Conservation (phyloP, 2,329 filamentous ascomycete genomes). For the Ascosphaera aggregata region DNA sequence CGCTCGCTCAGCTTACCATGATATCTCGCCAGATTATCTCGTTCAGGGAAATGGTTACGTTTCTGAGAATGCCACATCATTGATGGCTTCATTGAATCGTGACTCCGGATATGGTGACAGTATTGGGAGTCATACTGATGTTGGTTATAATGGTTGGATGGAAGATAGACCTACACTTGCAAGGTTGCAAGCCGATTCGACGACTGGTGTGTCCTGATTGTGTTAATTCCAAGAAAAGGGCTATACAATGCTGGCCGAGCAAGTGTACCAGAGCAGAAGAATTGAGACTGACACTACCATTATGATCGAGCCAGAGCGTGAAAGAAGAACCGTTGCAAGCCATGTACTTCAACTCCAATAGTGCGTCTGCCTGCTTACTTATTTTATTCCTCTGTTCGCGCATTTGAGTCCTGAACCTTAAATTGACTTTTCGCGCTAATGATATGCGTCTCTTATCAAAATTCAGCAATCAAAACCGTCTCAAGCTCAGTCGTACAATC, state of each 20-base stretch:
- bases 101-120: conserved; percentile 90
- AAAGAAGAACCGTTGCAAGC: conserved; percentile 46
- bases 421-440: no score
- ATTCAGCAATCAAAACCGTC: conserved; percentile 57
- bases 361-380: conserved; percentile 13
- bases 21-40: conserved; percentile 43
- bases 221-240: no score
- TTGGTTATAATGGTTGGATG: conserved; percentile 32
- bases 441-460: background rate
- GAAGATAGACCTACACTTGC: conserved; percentile 32
- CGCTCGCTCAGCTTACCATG: background rate
- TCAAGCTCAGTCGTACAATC: conserved; percentile 68
- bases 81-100: conserved; percentile 59
- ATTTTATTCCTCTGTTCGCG: background rate
- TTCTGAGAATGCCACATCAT: conserved; percentile 55
- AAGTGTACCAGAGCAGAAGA: no score
- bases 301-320: no score
- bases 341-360: conserved; percentile 88
- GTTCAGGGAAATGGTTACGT: conserved; percentile 65
- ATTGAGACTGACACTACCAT: no score
- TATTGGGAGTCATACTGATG: conserved; percentile 36
- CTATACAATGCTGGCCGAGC: no score
- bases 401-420: no score
- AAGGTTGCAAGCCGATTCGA: background rate
- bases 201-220: background rate